Percentiles rank a stretch among this genome's conserved stretches.
Evolutionary conservation across 2,329 filamentous ascomycete species (phyloP).

Genomic region (Colletotrichum ledebouriae): DNA sequence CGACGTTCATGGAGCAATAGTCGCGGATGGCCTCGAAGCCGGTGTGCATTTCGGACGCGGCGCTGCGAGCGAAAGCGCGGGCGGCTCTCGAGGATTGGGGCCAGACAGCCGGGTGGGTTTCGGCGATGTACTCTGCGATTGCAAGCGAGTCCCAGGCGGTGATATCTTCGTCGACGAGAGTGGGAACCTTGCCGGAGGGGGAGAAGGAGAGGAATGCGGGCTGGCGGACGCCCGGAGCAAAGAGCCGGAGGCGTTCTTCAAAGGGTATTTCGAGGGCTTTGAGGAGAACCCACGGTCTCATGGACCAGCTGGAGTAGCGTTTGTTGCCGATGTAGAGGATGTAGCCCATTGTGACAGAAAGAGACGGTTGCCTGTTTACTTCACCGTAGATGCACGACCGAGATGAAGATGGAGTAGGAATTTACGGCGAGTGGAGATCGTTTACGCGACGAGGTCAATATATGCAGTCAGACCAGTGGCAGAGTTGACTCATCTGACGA

Average conservation of each 20-base stretch:
- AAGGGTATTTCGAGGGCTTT: conserved; percentile 59
- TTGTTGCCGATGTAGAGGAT: conserved; percentile 59
- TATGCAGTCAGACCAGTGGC: neutral
- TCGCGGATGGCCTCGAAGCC: conserved; percentile 56
- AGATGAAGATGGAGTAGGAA: accelerated
- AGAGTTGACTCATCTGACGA: conserved; percentile 29
- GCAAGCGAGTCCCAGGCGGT: conserved; percentile 62
- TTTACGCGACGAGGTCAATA: neutral
- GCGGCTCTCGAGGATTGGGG: conserved; percentile 53
- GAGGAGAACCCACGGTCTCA: conserved; percentile 61
- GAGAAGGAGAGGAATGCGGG: conserved; percentile 55
- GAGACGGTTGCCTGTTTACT: neutral
- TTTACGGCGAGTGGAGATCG: neutral
- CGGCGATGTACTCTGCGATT: conserved; percentile 62
- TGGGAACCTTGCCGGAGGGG: conserved; percentile 58
- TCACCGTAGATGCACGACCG: neutral
- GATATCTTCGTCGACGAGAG: conserved; percentile 51
- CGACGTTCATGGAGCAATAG: conserved; percentile 60
- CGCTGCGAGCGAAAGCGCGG: conserved; percentile 58
- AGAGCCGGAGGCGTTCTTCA: conserved; percentile 54
- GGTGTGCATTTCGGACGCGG: conserved; percentile 62
- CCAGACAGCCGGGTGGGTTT: conserved; percentile 58
- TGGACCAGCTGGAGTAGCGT: conserved; percentile 62
- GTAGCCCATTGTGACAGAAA: conserved; percentile 50
- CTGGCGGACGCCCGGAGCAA: conserved; percentile 50